phyloP scores from a whole-genome alignment of 768 basidiomycete genomes.

The Podaxis sp. region DNA sequence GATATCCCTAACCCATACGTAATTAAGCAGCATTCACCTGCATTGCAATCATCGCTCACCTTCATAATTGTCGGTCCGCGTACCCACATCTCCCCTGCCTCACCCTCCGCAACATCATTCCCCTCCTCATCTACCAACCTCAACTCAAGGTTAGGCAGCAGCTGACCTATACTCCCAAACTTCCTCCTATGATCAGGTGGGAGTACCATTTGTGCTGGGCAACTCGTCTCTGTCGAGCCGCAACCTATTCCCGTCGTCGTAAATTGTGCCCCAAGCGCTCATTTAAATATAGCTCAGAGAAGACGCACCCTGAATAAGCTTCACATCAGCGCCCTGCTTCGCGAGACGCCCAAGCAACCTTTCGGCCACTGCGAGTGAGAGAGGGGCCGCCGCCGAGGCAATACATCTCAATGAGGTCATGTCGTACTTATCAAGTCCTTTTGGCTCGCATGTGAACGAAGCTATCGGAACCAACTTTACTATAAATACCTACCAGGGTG shows the following conservation, averaged over 20 bases:
- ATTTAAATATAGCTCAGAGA: neutral
- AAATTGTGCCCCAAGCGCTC: neutral
- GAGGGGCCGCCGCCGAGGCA: constrained; percentile 62
- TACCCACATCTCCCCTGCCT: constrained; percentile 66
- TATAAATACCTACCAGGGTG: constrained; percentile 37
- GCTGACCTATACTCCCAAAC: constrained; percentile 48
- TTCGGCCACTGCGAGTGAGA: constrained; percentile 44
- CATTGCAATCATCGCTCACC: constrained; percentile 20
- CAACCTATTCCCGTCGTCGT: constrained; percentile 30
- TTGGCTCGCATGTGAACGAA: neutral
- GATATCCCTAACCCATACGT: constrained; percentile 43
- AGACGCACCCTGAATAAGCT: constrained; percentile 18
- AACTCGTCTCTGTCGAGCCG: constrained; percentile 64
- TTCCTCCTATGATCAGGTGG: constrained; percentile 31
- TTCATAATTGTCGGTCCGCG: constrained; percentile 66
- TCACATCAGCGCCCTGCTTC: constrained; percentile 11
- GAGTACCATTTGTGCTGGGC: constrained; percentile 41
- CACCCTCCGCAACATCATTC: constrained; percentile 31
- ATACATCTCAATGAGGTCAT: constrained; percentile 44
- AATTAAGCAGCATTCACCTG: neutral
- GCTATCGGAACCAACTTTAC: neutral
- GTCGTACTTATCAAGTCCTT: constrained; percentile 47
- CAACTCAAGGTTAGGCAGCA: constrained; percentile 58
- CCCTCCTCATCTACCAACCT: constrained; percentile 46
- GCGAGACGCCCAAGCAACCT: constrained; percentile 24